Base-by-base conservation (phyloP, 192 early-diverging fungal species). In the Coemansia sp. region DNA sequence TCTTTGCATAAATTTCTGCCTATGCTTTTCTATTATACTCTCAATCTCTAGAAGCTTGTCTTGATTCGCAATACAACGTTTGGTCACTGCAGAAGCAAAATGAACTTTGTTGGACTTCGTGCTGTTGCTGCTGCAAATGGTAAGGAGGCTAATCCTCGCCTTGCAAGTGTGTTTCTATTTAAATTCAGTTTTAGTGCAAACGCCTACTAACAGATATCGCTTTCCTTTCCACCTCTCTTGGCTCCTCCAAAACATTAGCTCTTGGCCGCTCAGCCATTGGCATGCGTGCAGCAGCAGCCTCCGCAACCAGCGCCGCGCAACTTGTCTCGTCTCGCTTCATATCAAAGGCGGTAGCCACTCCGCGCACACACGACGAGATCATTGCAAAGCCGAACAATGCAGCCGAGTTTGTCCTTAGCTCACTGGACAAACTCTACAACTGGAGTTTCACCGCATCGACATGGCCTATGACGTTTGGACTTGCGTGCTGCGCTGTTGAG, bases 401-500 rank as follows among this genome's bases (percentile, higher is more conserved):
- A 5, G 81, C 76, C 23, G 92, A 94, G 76, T 92, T 88, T 67
- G 93, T 94, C 15, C 78, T 97, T 16, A 93, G 94, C 21, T 95
- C 94, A 34, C 86, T 98, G 46, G 94, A 98, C 71, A 89, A 92
- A 81, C 86, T 97, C 60, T 86, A 95, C 73, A 96, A 92, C 87
- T 98, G 93, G 93, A 89, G 89, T 60, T 91, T 94, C 75, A 93
- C 94, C 45, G 90, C 91, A 33, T 97, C 95, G 55, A 92, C 95
- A 67, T 93, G 92, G 92, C 92, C 92, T 38, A 90, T 93, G 88
- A 93, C 90, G 23, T 94, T 94, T 78, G 94, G 92, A 75, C 86
- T 95, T 45, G 95, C 95, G 0, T 98, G 96, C 79, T 98, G 96
- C 77, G 96, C 96, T 69, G 94, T 95, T 36, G 96, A 98, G 86